Conservation (phyloP, 1,284 basidiomycete genomes). For the Boletus holoroseus region DNA sequence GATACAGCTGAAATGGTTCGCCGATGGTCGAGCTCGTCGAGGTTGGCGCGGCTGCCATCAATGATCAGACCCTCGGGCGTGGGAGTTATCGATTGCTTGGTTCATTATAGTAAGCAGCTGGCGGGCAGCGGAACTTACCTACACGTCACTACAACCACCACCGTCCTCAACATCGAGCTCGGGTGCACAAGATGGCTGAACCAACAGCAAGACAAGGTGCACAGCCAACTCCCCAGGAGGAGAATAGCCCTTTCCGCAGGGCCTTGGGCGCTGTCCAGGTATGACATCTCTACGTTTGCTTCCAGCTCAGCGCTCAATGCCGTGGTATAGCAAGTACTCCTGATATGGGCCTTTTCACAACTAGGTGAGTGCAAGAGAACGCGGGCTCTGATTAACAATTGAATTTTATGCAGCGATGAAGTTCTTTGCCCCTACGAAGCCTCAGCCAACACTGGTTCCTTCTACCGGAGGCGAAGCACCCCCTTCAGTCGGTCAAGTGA, state of each 20-base stretch:
- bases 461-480: slow-evolving; percentile 26
- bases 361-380: slow-evolving; percentile 43
- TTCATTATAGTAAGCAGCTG: background rate
- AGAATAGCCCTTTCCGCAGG: slow-evolving; percentile 25
- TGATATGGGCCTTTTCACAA: slow-evolving; percentile 59
- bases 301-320: background rate
- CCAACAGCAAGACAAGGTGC: slow-evolving; percentile 19
- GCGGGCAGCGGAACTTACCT: background rate
- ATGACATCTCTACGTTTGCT: slow-evolving; percentile 8
- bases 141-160: slow-evolving; percentile 2
- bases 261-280: slow-evolving; percentile 24
- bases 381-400: background rate
- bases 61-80: slow-evolving; percentile 7
- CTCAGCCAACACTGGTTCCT: slow-evolving; percentile 24
- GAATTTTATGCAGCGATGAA: slow-evolving; percentile 38
- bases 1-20: slow-evolving; percentile 57
- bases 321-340: slow-evolving; percentile 53
- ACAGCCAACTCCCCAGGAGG: slow-evolving; percentile 16
- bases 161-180: slow-evolving; percentile 1
- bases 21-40: slow-evolving; percentile 46
- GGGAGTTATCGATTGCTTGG: slow-evolving; percentile 18
- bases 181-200: slow-evolving; percentile 24
- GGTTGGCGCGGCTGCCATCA: slow-evolving; percentile 3
- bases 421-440: slow-evolving; percentile 36
- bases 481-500: slow-evolving; percentile 21